Evolutionary conservation across 441 rosid genomes (phyloP), one percentile per base, ranked within the genome.

Genomic region (Jatropha multifida): DNA sequence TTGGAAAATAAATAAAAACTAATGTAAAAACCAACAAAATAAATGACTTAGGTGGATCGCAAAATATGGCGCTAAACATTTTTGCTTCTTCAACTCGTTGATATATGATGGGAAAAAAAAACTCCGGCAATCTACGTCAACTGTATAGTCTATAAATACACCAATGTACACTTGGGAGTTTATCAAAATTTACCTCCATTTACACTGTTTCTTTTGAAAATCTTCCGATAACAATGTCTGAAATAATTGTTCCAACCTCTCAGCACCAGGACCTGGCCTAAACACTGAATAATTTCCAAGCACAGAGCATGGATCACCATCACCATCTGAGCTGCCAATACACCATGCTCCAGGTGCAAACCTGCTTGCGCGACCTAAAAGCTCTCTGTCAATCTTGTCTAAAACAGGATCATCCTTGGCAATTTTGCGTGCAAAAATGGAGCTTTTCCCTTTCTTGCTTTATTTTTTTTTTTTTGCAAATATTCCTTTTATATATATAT

Each of bases 271-370:
- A 65, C 99, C 98, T 0, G 94, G 93, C 64, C 82, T 87, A 75
- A 95, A 87, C 58, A 83, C 85, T 0, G 94, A 86, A 81, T 87
- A 86, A 65, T 88, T 75, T 37, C 96, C 98, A 0, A 82, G 85
- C 26, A 86, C 62, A 0, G 85, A 83, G 78, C 98, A 95, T 10
- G 90, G 96, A 76, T 95, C 97, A 56, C 86, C 71, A 54, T 85
- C 94, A n/a, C 71, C 85, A 42, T 59, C 85, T 8, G 86, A 83
- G 79, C 89, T 86, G 76, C 99, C 98, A 4, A 83, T 65, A 68
- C 99, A 95, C 99, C 99, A 95, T n/a, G 92, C 97, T 48, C 99
- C 99, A 0, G 85, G 88, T 18, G 93, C 80, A 75, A 93, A 95
- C 78, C 94, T 78, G 70, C 73, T 76, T 3, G 88, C 86, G 23